Base-by-base conservation (phyloP, 2,329 filamentous ascomycete genomes). In the Colletotrichum costaricense region DNA sequence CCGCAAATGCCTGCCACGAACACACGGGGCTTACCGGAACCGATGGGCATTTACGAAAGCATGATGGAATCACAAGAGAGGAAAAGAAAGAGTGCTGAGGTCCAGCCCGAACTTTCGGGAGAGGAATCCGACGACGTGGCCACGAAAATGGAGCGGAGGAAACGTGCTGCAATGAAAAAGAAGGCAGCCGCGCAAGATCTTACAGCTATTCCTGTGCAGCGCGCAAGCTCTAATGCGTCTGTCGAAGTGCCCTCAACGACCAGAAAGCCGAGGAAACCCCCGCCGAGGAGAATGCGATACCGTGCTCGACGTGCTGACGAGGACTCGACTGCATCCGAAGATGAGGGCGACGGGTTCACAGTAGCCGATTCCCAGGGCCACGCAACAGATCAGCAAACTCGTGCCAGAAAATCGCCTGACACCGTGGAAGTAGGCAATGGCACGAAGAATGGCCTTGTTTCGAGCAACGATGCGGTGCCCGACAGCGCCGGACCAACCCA, bases 31-130 rank as follows among this genome's bases (percentile, higher is more conserved):
- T 28, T 59, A 1, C 76, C 74, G 0, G 78, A 79, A n/a, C 86
- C 84, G 0, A 80, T 84, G 56, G 79, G 79, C 4, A 80, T 83
- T 24, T 88, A 88, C 69, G 85, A 86, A 73, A 83, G 84, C 1
- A 85, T 87, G 84, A 80, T 81, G 56, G 80, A 84, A 62, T 88
- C 86, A 0, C 86, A 88, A 62, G 82, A 86, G 75, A 80, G 84
- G 38, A 82, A 82, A 59, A 73, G 74, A 1, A 76, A 72, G 22
- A 77, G 78, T 3, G 80, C 78, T 4, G 60, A 73, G 12, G 46
- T 71, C 0, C 76, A 81, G n/a, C 76, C 77, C 2, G 75, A 79
- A 2, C 78, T 78, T 4, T 78, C 77, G 0, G 81, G 81, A 1
- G 81, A 82, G 14, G 82, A 84, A 30, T 80, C 81, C 3, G 80